Conservation (phyloP, 2,329 filamentous ascomycete species). For the Helotiales sp. region DNA sequence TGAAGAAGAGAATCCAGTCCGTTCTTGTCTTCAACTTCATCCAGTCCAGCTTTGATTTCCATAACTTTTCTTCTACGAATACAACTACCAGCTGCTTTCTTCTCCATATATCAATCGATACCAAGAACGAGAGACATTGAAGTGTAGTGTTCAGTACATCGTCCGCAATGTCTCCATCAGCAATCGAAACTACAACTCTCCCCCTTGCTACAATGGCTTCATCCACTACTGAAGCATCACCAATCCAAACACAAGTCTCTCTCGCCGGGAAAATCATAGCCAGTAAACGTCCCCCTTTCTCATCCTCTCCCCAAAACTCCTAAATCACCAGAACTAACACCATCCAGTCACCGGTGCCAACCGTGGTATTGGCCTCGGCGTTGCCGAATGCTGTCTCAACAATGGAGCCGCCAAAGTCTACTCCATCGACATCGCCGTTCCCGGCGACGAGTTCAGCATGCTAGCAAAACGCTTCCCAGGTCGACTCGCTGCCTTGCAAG, state of each 20-base stretch:
- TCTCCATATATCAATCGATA: background rate
- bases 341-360: conserved; percentile 45
- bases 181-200: conserved; percentile 10
- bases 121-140: background rate
- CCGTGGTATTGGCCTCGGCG: conserved; percentile 51
- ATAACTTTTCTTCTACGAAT: too few species aligned
- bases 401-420: conserved; percentile 52
- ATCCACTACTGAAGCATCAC: conserved; percentile 2
- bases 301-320: background rate
- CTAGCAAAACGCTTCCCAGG: conserved; percentile 48
- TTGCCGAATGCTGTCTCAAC: conserved; percentile 52
- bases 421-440: conserved; percentile 52
- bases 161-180: conserved; percentile 18
- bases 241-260: conserved; percentile 35
- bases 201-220: background rate
- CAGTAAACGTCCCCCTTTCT: conserved; percentile 34
- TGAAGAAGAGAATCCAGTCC: background rate
- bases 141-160: background rate
- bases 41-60: too few species aligned
- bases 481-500: conserved; percentile 48
- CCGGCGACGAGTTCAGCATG: conserved; percentile 49
- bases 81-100: too few species aligned
- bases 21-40: background rate
- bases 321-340: background rate
- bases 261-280: conserved; percentile 44